These are phyloP conservation scores for Achaetomium macrosporum DNA, from an alignment of 2,329 filamentous ascomycete species.

Conservation along the genomic window DNA sequence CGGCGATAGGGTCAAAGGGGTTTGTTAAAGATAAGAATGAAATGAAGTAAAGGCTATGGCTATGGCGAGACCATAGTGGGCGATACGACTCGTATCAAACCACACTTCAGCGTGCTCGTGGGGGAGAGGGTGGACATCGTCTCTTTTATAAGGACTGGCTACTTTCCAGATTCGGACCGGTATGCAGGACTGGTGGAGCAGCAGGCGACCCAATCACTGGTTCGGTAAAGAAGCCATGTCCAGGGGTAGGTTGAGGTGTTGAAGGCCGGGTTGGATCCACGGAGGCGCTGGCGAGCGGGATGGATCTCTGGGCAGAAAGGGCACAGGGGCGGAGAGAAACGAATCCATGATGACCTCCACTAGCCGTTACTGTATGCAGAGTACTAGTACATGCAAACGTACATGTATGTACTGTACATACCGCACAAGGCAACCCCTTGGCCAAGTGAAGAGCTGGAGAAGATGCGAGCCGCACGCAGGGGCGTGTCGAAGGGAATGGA, in stretches of 20 bases:
- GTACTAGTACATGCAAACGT: no score
- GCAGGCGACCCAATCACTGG: slow-evolving; percentile 21
- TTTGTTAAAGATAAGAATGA: neutral
- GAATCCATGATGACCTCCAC: no score
- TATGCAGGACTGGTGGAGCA: slow-evolving; percentile 24
- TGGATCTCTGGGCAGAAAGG: no score
- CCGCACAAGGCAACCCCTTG: neutral
- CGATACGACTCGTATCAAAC: slow-evolving; percentile 4
- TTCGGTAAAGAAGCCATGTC: slow-evolving; percentile 9
- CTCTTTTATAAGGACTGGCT: slow-evolving; percentile 19
- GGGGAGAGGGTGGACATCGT: slow-evolving; percentile 11
- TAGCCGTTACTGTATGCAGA: no score
- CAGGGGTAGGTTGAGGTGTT: slow-evolving; percentile 5
- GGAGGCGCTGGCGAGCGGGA: no score
- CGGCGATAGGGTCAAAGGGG: neutral
- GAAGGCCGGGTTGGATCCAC: neutral
- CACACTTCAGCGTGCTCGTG: slow-evolving; percentile 3
- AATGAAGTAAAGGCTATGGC: slow-evolving; percentile 4
- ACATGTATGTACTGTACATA: neutral
- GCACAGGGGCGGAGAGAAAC: no score
- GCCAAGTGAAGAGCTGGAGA: neutral
- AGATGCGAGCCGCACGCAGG: neutral
- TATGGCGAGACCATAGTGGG: slow-evolving; percentile 20
- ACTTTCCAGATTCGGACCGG: slow-evolving; percentile 18
- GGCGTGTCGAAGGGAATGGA: neutral